Evolutionary conservation across 108 stramenopile genomes (phyloP).

Genomic region (Mediolabrus comicus): DNA sequence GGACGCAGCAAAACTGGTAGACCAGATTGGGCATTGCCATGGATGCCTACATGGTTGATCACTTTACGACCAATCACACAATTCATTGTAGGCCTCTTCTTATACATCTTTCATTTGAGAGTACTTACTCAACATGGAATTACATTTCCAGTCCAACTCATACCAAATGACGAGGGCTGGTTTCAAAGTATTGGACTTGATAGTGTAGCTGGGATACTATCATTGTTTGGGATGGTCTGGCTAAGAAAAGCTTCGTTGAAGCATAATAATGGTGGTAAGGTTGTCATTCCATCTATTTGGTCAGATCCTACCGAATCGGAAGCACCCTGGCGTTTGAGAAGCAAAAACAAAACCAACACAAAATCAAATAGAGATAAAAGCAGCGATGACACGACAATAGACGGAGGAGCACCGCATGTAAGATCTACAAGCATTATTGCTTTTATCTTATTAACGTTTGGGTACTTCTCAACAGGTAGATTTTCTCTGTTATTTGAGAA

Average conservation of each 20-base stretch:
- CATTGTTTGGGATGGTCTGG: conserved; percentile 42
- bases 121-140: conserved; percentile 72
- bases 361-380: neutral
- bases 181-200: conserved; percentile 84
- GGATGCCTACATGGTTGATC: conserved; percentile 67
- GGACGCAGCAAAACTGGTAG: conserved; percentile 6
- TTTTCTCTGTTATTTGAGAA: conserved; percentile 79
- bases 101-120: conserved; percentile 68
- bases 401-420: conserved; percentile 17
- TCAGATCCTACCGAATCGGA: conserved; percentile 26
- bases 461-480: conserved; percentile 79
- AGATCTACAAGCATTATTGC: conserved; percentile 47
- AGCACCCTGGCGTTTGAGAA: conserved; percentile 43
- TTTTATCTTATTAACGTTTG: conserved; percentile 57
- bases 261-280: neutral
- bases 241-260: conserved; percentile 8
- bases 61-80: conserved; percentile 56
- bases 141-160: conserved; percentile 84
- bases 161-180: conserved; percentile 84
- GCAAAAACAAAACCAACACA: conserved; percentile 10
- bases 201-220: conserved; percentile 69
- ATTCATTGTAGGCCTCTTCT: conserved; percentile 34
- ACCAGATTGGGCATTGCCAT: conserved; percentile 59
- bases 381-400: neutral
- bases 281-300: conserved; percentile 37